Percentiles rank a stretch among this genome's conserved stretches.
Conservation (phyloP, 2,329 filamentous ascomycete species). For the Alternaria gaisen region DNA sequence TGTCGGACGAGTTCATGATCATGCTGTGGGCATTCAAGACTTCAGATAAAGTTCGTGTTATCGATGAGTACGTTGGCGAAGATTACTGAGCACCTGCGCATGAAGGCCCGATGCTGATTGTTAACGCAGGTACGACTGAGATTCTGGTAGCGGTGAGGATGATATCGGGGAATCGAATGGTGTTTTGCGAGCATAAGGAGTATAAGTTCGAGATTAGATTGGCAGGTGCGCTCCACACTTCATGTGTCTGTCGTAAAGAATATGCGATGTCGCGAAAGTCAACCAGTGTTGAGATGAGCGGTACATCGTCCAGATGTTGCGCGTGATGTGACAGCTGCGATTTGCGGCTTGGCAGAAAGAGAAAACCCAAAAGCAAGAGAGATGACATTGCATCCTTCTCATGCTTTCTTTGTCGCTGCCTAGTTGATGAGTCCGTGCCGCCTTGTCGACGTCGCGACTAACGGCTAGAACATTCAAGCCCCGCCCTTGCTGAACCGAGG, state of each 20-base stretch:
- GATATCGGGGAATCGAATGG: neutral
- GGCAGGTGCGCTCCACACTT: neutral
- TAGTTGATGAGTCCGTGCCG: neutral
- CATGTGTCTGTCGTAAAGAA: neutral
- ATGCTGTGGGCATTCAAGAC: conserved; percentile 33
- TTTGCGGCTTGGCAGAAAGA: neutral
- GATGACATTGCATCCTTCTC: neutral
- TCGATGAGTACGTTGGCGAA: conserved; percentile 2
- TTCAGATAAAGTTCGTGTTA: conserved; percentile 7
- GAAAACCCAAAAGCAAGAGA: neutral
- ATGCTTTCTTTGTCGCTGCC: neutral
- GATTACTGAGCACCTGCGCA: neutral
- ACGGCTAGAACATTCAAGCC: neutral
- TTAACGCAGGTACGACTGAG: neutral
- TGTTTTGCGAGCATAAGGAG: neutral
- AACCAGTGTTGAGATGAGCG: neutral
- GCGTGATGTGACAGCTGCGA: neutral
- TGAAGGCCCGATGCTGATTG: neutral
- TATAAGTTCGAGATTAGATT: neutral
- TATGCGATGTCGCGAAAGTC: neutral
- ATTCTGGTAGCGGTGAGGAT: neutral
- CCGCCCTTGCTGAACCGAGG: neutral
- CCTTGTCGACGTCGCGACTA: neutral
- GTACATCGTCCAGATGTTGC: neutral
- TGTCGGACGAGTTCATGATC: conserved; percentile 27